These are phyloP conservation scores for Ilyonectria mors-panacis DNA, from an alignment of 2,329 filamentous ascomycete genomes.

Conservation along the genomic window DNA sequence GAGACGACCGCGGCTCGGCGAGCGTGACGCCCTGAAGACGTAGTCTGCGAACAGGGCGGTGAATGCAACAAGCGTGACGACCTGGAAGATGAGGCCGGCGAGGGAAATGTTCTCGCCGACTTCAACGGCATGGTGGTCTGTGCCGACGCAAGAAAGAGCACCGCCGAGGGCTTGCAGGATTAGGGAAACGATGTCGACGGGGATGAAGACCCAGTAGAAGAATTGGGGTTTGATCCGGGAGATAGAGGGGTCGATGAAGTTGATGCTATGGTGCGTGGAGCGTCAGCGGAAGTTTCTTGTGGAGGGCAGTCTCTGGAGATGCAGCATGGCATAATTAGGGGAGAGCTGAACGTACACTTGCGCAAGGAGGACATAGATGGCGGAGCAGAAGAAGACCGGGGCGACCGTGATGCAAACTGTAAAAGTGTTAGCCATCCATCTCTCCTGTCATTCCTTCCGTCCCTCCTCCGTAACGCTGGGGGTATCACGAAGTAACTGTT, in stretches of 20 bases:
- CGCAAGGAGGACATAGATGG: slow-evolving; percentile 49
- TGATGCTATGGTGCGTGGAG: slow-evolving; percentile 35
- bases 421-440: slow-evolving; percentile 2
- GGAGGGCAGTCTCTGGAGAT: background rate
- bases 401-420: slow-evolving; percentile 52
- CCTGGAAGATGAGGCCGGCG: slow-evolving; percentile 66
- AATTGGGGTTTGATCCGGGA: slow-evolving; percentile 42
- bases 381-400: slow-evolving; percentile 49
- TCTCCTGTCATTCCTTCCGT: background rate
- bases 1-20: slow-evolving; percentile 48
- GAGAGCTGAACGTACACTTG: slow-evolving; percentile 43
- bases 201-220: slow-evolving; percentile 51
- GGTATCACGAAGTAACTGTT: no score
- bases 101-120: slow-evolving; percentile 65
- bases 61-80: slow-evolving; percentile 64
- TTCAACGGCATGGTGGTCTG: slow-evolving; percentile 48
- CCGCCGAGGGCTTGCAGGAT: slow-evolving; percentile 67
- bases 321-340: background rate
- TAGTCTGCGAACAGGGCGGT: slow-evolving; percentile 59
- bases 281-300: slow-evolving; percentile 7
- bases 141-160: slow-evolving; percentile 57
- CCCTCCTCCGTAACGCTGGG: background rate
- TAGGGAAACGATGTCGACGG: slow-evolving; percentile 66
- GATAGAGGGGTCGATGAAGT: slow-evolving; percentile 40
- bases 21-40: slow-evolving; percentile 49